A percentile compares a stretch with the other conserved stretches of the same genome.
phyloP scores from a whole-genome alignment of 352 stramenopile species.

The Phytophthora quininea region DNA sequence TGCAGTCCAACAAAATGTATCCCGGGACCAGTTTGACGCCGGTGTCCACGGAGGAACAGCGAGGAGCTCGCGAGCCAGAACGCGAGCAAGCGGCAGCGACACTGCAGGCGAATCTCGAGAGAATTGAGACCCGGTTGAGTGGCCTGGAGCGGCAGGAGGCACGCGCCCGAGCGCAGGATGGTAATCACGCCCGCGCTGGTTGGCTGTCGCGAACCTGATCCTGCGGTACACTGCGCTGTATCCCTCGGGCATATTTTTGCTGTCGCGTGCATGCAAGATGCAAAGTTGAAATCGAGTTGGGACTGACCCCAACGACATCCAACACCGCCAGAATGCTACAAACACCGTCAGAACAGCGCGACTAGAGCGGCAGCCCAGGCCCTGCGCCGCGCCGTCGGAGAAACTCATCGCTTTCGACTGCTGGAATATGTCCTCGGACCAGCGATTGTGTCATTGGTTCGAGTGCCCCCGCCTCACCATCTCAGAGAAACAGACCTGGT shows the following conservation, averaged over 20 bases:
- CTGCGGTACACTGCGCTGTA: background rate
- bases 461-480: background rate
- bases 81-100: background rate
- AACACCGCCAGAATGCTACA: background rate
- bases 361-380: no score
- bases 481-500: background rate
- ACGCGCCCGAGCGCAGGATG: background rate
- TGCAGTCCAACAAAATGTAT: background rate
- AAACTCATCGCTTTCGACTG: no score
- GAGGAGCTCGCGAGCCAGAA: background rate
- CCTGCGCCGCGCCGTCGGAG: no score
- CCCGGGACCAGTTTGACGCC: background rate
- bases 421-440: no score
- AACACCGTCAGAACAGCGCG: background rate
- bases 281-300: background rate
- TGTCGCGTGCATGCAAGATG: background rate
- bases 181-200: background rate
- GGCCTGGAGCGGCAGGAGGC: background rate
- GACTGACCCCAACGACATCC: background rate
- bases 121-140: background rate
- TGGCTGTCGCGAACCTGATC: background rate
- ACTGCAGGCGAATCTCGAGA: background rate
- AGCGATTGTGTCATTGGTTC: no score
- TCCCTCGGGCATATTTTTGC: background rate
- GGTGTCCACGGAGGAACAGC: background rate